Percentiles rank a stretch among this genome's conserved stretches.
phyloP scores from a whole-genome alignment of 208 protist species.

The Crithidia thermophila region DNA sequence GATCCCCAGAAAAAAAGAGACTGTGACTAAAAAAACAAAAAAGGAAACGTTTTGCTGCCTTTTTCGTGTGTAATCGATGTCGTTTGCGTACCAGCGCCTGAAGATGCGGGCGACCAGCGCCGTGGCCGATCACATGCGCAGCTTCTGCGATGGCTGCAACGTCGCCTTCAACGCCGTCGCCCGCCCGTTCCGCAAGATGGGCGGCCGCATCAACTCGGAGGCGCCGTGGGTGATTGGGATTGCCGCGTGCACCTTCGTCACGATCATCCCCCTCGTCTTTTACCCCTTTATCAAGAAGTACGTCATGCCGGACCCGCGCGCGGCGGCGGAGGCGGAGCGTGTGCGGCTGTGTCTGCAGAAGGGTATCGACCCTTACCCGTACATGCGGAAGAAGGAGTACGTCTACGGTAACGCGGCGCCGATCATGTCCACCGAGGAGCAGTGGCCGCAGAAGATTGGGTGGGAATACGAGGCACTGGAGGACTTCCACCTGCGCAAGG shows the following conservation, averaged over 20 bases:
- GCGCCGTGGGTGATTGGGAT: constrained; percentile 79
- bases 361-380: constrained; percentile 90
- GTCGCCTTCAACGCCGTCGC: constrained; percentile 35
- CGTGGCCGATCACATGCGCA: constrained; percentile 58
- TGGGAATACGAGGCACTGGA: constrained; percentile 68
- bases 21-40: constrained; percentile 5
- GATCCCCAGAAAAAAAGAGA: too few relatives aligned
- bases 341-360: constrained; percentile 91
- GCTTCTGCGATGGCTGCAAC: constrained; percentile 75
- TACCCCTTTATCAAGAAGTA: constrained; percentile 77
- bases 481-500: constrained; percentile 67
- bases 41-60: background rate
- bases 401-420: constrained; percentile 75
- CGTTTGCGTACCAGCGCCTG: constrained; percentile 68
- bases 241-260: constrained; percentile 44
- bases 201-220: constrained; percentile 56
- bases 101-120: constrained; percentile 75
- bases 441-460: constrained; percentile 45
- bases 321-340: constrained; percentile 74
- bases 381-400: constrained; percentile 84
- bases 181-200: constrained; percentile 46
- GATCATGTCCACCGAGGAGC: constrained; percentile 33
- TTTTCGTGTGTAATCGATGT: constrained; percentile 41
- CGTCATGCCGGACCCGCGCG: constrained; percentile 50
- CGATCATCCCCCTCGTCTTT: constrained; percentile 52